Conservation (phyloP, 2,329 filamentous ascomycete species). For the Penicillium sp. region DNA sequence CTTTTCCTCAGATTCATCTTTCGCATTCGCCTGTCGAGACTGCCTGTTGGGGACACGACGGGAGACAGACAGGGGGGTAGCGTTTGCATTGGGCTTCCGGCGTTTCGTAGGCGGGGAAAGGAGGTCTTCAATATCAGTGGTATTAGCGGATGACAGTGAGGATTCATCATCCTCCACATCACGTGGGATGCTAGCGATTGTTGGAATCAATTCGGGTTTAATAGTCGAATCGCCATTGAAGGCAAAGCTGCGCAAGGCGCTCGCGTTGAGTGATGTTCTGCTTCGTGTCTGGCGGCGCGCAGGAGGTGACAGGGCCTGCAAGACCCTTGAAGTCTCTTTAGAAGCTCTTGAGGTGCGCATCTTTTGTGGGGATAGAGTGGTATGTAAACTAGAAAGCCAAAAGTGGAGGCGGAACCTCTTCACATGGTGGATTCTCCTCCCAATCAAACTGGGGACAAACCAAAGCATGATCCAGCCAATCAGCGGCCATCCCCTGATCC, state of each 20-base stretch:
- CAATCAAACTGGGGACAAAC: slow-evolving; percentile 9
- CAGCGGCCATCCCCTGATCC: slow-evolving; percentile 1
- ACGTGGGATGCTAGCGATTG: slow-evolving; percentile 23
- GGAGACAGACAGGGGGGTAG: slow-evolving; percentile 24
- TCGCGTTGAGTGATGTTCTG: slow-evolving; percentile 30
- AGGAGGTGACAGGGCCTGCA: slow-evolving; percentile 48
- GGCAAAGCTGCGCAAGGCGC: slow-evolving; percentile 29
- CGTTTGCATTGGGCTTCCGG: slow-evolving; percentile 47
- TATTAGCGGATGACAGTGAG: slow-evolving; percentile 37
- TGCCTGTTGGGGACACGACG: slow-evolving; percentile 10
- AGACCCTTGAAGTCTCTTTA: slow-evolving; percentile 59
- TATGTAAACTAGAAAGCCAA: neutral
- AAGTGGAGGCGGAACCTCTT: neutral
- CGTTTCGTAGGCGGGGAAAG: slow-evolving; percentile 46
- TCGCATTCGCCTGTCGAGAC: slow-evolving; percentile 20
- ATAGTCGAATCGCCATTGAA: slow-evolving; percentile 20
- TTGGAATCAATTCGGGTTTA: slow-evolving; percentile 31
- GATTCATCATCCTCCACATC: slow-evolving; percentile 30
- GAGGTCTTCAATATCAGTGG: slow-evolving; percentile 61
- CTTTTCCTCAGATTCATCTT: slow-evolving; percentile 29
- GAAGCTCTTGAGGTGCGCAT: slow-evolving; percentile 63
- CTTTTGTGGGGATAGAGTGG: neutral
- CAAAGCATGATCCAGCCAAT: neutral
- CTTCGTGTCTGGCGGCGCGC: slow-evolving; percentile 47
- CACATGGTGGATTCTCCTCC: slow-evolving; percentile 20